Conservation (phyloP, 2,329 filamentous ascomycete species). For the Pestalotiopsis sp. region DNA sequence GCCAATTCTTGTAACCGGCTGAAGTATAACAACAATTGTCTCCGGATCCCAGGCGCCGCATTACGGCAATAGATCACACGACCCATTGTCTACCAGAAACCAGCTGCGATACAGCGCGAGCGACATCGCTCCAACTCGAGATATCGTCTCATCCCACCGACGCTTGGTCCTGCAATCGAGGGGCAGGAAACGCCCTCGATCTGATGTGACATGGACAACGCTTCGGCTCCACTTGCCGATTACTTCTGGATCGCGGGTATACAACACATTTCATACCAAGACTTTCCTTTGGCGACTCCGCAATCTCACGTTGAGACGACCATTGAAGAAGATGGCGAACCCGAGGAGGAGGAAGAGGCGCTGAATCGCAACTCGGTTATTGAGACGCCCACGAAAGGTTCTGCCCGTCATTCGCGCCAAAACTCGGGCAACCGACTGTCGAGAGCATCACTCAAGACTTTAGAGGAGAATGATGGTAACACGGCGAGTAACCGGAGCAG, state of each 20-base stretch:
- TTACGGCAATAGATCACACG: too few relatives aligned
- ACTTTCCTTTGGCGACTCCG: slow-evolving; percentile 44
- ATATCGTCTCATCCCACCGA: not conserved
- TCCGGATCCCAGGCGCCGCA: not conserved
- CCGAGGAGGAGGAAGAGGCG: slow-evolving; percentile 33
- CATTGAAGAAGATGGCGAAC: slow-evolving; percentile 66
- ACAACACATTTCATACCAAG: slow-evolving; percentile 68
- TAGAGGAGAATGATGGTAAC: slow-evolving; percentile 62
- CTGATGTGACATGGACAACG: slow-evolving; percentile 57
- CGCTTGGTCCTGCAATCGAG: slow-evolving; percentile 16
- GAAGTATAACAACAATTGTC: not conserved
- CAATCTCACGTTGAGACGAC: slow-evolving; percentile 55
- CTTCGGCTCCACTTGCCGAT: slow-evolving; percentile 69
- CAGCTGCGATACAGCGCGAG: not conserved
- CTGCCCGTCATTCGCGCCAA: slow-evolving; percentile 62
- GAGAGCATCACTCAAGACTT: slow-evolving; percentile 51
- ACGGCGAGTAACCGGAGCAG: slow-evolving; percentile 68
- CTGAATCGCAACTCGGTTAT: slow-evolving; percentile 24
- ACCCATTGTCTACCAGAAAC: not conserved
- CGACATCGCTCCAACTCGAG: not conserved
- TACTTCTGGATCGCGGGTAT: slow-evolving; percentile 79
- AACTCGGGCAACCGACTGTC: slow-evolving; percentile 61
- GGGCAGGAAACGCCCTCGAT: slow-evolving; percentile 21
- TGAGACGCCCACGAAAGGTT: slow-evolving; percentile 34
- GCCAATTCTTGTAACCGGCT: not conserved